Evolutionary conservation across 768 basidiomycete species (phyloP).

Genomic region (Mycena amicta): DNA sequence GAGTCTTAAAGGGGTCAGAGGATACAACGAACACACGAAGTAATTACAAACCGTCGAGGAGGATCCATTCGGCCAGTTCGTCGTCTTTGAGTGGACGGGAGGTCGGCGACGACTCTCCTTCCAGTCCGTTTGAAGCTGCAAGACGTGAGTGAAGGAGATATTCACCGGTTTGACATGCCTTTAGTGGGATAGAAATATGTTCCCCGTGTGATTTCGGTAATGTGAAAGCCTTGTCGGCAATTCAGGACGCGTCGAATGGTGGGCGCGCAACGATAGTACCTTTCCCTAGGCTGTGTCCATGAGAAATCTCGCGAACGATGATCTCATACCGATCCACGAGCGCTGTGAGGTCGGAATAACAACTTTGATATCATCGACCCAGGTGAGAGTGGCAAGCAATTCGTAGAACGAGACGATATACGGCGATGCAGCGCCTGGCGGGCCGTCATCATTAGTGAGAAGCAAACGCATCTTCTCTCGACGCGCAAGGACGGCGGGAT

Average conservation of each 20-base stretch:
- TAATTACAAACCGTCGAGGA: conserved; percentile 87
- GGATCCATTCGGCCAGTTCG: conserved; percentile 87
- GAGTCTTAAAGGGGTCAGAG: conserved; percentile 55
- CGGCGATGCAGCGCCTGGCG: conserved; percentile 64
- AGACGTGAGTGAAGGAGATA: neutral
- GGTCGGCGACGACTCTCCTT: conserved; percentile 64
- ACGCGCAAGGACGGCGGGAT: conserved; percentile 30
- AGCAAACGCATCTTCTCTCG: conserved; percentile 9
- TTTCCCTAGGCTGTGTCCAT: neutral
- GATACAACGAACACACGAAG: conserved; percentile 24
- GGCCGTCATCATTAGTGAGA: conserved; percentile 83
- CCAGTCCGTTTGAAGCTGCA: conserved; percentile 45
- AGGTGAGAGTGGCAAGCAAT: conserved; percentile 46
- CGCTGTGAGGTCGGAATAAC: conserved; percentile 67
- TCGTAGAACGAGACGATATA: conserved; percentile 74
- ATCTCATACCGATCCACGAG: conserved; percentile 81
- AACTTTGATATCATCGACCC: conserved; percentile 48
- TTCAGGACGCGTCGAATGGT: neutral
- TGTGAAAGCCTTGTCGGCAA: conserved; percentile 63
- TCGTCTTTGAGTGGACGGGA: conserved; percentile 72
- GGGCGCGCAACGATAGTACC: neutral
- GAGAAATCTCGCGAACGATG: no score
- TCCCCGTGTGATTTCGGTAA: conserved; percentile 71
- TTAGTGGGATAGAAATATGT: conserved; percentile 75
- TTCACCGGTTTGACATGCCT: conserved; percentile 33